A percentile compares a stretch with the other conserved stretches of the same genome.
phyloP scores from a whole-genome alignment of 176 grass and related monocot species.

The Areca catechu region DNA sequence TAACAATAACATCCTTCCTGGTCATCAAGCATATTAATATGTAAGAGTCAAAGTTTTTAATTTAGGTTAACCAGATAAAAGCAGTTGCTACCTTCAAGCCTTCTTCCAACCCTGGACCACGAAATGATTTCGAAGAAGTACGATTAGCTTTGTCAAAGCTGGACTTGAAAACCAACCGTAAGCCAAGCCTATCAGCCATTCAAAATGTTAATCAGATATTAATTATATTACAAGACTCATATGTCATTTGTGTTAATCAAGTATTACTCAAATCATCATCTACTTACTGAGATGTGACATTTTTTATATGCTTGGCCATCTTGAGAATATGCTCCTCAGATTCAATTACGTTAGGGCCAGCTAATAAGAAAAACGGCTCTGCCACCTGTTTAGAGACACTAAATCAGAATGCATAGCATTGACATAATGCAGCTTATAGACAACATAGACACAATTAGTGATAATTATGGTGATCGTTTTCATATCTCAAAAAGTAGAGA shows the following conservation, averaged over 20 bases:
- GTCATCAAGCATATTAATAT: no score
- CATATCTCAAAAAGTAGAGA: no score
- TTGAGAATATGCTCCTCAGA: constrained; percentile 80
- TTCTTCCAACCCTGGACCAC: constrained; percentile 86
- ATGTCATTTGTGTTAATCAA: no score
- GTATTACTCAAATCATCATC: not conserved
- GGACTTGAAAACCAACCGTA: constrained; percentile 86
- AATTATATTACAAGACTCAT: no score
- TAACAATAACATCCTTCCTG: no score
- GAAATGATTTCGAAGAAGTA: constrained; percentile 86
- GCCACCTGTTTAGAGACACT: constrained; percentile 47
- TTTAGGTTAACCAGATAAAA: not conserved
- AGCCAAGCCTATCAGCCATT: constrained; percentile 43
- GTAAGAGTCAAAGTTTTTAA: no score
- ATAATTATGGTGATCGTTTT: no score
- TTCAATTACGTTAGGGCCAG: constrained; percentile 88
- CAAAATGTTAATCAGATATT: no score
- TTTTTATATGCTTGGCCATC: constrained; percentile 86
- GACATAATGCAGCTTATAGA: no score
- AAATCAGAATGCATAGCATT: not conserved
- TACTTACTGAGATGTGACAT: constrained; percentile 58
- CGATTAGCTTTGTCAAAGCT: constrained; percentile 98
- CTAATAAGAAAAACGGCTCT: constrained; percentile 84
- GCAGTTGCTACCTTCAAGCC: constrained; percentile 46
- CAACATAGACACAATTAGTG: no score